These are phyloP conservation scores for Oenanthe javanica DNA, from an alignment of 140 eudicot species.

Conservation along the genomic window DNA sequence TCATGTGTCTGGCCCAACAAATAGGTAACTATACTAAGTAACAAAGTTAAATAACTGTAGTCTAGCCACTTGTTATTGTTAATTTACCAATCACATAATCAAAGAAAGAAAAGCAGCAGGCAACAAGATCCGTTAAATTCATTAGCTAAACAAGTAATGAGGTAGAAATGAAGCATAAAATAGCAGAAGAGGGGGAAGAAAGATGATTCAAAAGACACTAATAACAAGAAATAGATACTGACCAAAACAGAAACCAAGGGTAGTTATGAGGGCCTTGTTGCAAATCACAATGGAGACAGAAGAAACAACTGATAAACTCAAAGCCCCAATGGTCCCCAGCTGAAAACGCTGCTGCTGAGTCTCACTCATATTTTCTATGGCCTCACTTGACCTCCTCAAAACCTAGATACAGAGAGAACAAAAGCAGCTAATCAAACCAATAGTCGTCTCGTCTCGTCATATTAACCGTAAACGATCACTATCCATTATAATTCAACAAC, in stretches of 20 bases:
- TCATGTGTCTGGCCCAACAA: neutral
- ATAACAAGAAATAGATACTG: constrained; percentile 7
- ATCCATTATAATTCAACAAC: too few species aligned
- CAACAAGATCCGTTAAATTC: too few species aligned
- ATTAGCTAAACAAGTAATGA: too few species aligned
- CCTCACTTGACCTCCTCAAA: neutral
- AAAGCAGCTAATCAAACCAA: neutral
- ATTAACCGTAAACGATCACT: neutral
- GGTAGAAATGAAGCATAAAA: neutral
- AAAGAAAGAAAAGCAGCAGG: neutral
- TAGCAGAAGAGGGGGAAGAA: too few species aligned
- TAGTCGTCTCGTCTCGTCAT: too few species aligned
- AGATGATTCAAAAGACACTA: too few species aligned
- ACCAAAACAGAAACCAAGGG: constrained; percentile 83
- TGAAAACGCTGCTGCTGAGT: constrained; percentile 59
- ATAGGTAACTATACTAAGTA: neutral
- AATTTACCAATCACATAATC: neutral
- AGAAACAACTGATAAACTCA: constrained; percentile 70
- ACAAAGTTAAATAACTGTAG: too few species aligned
- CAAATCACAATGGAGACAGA: constrained; percentile 80
- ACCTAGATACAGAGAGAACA: neutral
- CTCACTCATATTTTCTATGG: constrained; percentile 45
- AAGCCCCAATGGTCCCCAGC: constrained; percentile 78
- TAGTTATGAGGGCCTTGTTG: constrained; percentile 67
- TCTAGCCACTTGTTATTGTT: too few species aligned